phyloP scores from a whole-genome alignment of 495 filamentous ascomycete genomes.

The Daldinia decipiens region DNA sequence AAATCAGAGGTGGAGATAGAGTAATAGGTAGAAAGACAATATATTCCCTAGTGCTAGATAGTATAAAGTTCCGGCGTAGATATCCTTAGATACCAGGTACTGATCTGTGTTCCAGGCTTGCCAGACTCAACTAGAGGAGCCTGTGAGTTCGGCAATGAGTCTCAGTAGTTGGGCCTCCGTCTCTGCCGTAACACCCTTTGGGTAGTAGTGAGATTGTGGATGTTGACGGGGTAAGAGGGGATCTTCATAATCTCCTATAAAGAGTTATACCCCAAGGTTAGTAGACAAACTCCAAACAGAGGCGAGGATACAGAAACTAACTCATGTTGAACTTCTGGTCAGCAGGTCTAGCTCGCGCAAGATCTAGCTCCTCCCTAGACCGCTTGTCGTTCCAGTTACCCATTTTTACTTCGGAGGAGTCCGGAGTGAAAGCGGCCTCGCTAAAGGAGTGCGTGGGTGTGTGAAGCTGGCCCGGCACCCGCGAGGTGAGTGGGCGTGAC shows the following conservation, averaged over 20 bases:
- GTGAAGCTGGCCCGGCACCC: constrained; percentile 35
- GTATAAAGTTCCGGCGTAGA: neutral
- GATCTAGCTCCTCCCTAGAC: constrained; percentile 68
- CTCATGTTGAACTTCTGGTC: constrained; percentile 56
- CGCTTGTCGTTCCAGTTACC: constrained; percentile 62
- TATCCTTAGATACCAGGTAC: neutral
- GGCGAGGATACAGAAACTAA: constrained; percentile 35
- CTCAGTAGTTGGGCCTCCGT: constrained; percentile 48
- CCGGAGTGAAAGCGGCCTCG: constrained; percentile 33
- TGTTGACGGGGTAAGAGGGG: constrained; percentile 51
- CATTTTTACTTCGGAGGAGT: constrained; percentile 15
- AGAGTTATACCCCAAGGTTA: neutral
- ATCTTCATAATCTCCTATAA: constrained; percentile 53
- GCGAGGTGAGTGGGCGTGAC: constrained; percentile 47
- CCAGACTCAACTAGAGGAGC: constrained; percentile 13
- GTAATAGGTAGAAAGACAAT: neutral
- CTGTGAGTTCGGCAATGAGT: constrained; percentile 49
- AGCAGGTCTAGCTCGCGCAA: constrained; percentile 45
- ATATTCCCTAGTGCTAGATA: neutral
- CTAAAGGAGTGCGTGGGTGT: constrained; percentile 45
- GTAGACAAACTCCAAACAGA: neutral
- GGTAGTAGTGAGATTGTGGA: constrained; percentile 48
- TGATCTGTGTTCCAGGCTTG: neutral
- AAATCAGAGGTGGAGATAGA: neutral
- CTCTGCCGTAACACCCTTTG: constrained; percentile 48